Conservation (phyloP, 306 rosid species). For the Malus sylvestris region DNA sequence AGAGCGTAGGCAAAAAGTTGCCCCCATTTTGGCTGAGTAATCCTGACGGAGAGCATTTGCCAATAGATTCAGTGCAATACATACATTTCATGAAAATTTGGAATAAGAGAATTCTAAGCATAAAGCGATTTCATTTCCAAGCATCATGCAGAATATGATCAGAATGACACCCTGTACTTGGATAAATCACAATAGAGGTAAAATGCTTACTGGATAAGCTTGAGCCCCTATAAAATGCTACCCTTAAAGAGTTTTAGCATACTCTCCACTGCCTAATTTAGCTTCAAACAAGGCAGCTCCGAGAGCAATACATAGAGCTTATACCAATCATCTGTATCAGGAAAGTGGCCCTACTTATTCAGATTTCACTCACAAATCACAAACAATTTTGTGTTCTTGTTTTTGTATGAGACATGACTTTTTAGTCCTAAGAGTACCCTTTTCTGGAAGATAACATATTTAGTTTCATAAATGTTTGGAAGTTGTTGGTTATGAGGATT, state of each 20-base stretch:
- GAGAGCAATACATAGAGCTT: background rate
- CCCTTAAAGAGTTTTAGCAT: background rate
- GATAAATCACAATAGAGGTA: background rate
- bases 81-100: background rate
- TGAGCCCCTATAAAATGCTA: background rate
- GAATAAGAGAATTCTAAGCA: background rate
- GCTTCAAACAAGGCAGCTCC: background rate
- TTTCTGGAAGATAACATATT: background rate
- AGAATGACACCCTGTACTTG: background rate
- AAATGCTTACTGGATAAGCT: background rate
- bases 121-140: background rate
- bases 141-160: background rate
- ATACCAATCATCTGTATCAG: background rate
- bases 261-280: background rate
- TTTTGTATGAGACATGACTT: background rate
- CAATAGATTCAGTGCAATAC: background rate
- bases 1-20: background rate
- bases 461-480: background rate
- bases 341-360: background rate
- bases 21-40: background rate
- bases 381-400: background rate
- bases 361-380: background rate
- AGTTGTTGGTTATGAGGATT: background rate
- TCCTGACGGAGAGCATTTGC: background rate
- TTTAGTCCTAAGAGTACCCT: background rate